A percentile compares a stretch with the other conserved stretches of the same genome.
Evolutionary conservation across 208 protist genomes (phyloP).

Genomic region (Crithidia bombi): DNA sequence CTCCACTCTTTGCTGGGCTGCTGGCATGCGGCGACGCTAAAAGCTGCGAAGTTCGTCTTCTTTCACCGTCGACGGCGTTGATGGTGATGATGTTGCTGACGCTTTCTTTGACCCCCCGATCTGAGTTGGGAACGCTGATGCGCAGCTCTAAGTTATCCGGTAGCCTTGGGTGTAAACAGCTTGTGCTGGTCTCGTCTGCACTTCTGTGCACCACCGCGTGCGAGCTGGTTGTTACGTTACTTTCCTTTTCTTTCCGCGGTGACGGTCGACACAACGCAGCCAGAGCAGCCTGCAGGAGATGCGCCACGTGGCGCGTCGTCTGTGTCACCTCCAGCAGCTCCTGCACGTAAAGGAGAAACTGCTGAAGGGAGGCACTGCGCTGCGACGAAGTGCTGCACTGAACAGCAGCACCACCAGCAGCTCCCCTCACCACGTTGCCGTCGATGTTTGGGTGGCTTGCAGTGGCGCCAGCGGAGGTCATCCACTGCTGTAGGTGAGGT

Average conservation of each 20-base stretch:
- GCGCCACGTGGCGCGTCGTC: conserved; percentile 21
- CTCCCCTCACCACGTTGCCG: not conserved
- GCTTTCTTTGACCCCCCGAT: not conserved
- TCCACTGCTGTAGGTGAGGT: conserved; percentile 27
- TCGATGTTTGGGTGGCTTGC: too few species aligned
- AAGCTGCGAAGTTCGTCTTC: too few species aligned
- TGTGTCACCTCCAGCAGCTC: conserved; percentile 37
- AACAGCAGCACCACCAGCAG: too few species aligned
- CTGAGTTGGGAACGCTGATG: not conserved
- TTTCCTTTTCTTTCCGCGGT: not conserved
- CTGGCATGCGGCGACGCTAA: not conserved
- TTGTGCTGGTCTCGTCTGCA: too few species aligned
- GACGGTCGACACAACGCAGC: conserved; percentile 28
- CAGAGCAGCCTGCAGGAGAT: conserved; percentile 25
- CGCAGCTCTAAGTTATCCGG: not conserved
- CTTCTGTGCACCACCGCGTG: too few species aligned
- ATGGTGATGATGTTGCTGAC: not conserved
- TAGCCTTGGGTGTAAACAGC: too few species aligned
- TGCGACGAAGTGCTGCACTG: not conserved
- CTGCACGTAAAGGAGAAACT: conserved; percentile 13
- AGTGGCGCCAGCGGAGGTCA: not conserved
- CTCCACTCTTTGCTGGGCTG: not conserved
- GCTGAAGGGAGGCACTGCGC: not conserved
- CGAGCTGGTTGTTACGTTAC: too few species aligned
- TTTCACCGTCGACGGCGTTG: too few species aligned